Evolutionary conservation across 352 stramenopile species (phyloP).

Genomic region (Globisporangium rhizosaccharum): DNA sequence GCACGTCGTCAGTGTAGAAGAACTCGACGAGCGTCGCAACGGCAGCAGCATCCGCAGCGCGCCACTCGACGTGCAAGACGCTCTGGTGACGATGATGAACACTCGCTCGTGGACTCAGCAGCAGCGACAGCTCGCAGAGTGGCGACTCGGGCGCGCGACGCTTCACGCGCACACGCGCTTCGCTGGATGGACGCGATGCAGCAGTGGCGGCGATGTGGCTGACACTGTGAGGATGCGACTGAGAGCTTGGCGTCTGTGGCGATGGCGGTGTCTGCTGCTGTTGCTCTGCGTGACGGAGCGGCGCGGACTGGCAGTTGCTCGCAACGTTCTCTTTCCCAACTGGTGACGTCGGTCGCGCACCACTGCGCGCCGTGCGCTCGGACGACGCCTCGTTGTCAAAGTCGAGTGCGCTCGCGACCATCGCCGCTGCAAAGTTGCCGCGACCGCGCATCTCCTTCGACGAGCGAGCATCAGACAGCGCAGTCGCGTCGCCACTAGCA

Average conservation of each 20-base stretch:
- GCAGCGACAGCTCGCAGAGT: background rate
- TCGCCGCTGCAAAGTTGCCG: too few species aligned
- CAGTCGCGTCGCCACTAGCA: background rate
- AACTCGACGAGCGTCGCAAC: slow-evolving; percentile 55
- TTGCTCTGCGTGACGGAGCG: background rate
- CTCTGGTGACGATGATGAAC: too few species aligned
- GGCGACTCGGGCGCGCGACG: background rate
- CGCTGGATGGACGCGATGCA: background rate
- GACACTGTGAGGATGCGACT: background rate
- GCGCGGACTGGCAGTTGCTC: background rate
- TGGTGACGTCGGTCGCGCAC: too few species aligned
- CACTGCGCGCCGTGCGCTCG: too few species aligned
- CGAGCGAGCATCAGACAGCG: too few species aligned
- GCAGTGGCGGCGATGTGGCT: background rate
- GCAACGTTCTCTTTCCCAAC: background rate
- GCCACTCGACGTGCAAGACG: slow-evolving; percentile 39
- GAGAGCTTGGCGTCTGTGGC: background rate
- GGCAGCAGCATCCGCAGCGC: slow-evolving; percentile 26
- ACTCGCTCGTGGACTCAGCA: background rate
- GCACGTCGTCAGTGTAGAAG: slow-evolving; percentile 37
- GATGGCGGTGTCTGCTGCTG: background rate
- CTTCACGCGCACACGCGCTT: too few species aligned
- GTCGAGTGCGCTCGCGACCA: too few species aligned
- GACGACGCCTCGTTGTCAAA: too few species aligned
- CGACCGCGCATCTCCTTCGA: too few species aligned